A percentile compares a stretch with the other conserved stretches of the same genome.
phyloP scores from a whole-genome alignment of 2,329 filamentous ascomycete genomes.

The Parastagonospora avenae region DNA sequence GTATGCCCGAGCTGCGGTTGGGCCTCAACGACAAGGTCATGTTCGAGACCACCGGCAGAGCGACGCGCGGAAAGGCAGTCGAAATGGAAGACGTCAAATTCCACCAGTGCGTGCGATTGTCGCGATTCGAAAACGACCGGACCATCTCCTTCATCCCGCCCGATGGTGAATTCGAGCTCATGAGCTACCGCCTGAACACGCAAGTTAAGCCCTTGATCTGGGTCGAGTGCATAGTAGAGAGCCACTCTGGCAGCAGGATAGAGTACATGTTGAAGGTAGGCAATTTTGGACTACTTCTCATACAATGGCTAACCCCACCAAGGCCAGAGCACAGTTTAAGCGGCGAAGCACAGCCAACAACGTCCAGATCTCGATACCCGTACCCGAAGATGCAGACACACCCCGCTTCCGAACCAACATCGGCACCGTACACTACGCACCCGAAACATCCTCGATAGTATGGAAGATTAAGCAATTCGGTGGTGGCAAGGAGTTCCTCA shows the following conservation, averaged over 20 bases:
- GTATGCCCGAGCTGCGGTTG: conserved; percentile 94
- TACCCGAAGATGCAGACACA: conserved; percentile 95
- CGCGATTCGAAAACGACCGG: conserved; percentile 95
- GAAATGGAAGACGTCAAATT: conserved; percentile 99
- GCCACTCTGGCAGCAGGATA: conserved; percentile 90
- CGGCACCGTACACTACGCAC: conserved; percentile 94
- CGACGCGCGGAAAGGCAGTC: conserved; percentile 93
- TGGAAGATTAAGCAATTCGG: conserved; percentile 99
- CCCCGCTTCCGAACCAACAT: conserved; percentile 98
- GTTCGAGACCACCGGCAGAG: conserved; percentile 96
- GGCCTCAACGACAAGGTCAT: conserved; percentile 99
- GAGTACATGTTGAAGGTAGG: conserved; percentile 94
- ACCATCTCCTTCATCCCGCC: conserved; percentile 99
- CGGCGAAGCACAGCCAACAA: conserved; percentile 97
- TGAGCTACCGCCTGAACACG: conserved; percentile 98
- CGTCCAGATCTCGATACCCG: conserved; percentile 95
- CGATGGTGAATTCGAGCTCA: conserved; percentile 97
- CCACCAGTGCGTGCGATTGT: conserved; percentile 95
- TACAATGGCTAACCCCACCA: conserved; percentile 7
- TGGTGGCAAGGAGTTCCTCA: conserved; percentile 96
- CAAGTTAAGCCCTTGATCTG: conserved; percentile 98
- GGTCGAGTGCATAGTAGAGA: conserved; percentile 98
- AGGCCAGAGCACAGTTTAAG: conserved; percentile 96
- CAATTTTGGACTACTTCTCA: not conserved
- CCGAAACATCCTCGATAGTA: conserved; percentile 95